Evolutionary conservation across 2,329 filamentous ascomycete species (phyloP), one percentile per base, ranked within the genome.

Genomic region (Talaromyces sp.): DNA sequence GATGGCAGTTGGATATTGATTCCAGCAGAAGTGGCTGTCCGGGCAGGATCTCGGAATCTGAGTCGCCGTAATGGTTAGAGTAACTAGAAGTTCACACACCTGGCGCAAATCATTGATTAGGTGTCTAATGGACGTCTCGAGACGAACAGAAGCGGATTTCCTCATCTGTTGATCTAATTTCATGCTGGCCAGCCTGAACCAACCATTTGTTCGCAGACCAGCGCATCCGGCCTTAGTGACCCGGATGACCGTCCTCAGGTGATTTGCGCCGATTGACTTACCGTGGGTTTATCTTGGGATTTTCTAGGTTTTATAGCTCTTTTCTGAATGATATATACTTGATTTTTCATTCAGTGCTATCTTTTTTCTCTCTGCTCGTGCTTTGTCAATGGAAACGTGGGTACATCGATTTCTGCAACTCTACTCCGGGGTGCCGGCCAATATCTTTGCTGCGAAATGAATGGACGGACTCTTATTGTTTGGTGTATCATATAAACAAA

Each of bases 231-330:
- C 45, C 45, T 36, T 48, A 40, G 45, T 52, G 39, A 40, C 53
- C 40, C 45, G 46, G 52, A 52, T 52, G 53, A 55, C 46, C 21
- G 57, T 45, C 43, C 52, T 51, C 57, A 59, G 45, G 45, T 59
- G 57, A 51, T 59, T 59, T 59, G 52, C 36, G 43, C 57, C 46
- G 41, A 46, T 33, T 45, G 41, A 56, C 22, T 39, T 48, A 37
- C 28, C 48, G 17, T 25, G 19, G 33, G 35, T 22, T 25, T 17
- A 52, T 28, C 19, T 28, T 39, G 33, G 13, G 25, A 22, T 39
- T 37, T 22, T 39, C 15, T 17, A 11, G n/a, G 22, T 9, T 28
- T 22, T 13, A 17, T 25, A 25, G 33, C 19, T 21, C 33, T 25
- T 28, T 33, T 33, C 45, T 48, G 17, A 48, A 21, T 19, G n/a